Conservation (phyloP, 202 grass and related monocot genomes). For the Panicum virgatum region DNA sequence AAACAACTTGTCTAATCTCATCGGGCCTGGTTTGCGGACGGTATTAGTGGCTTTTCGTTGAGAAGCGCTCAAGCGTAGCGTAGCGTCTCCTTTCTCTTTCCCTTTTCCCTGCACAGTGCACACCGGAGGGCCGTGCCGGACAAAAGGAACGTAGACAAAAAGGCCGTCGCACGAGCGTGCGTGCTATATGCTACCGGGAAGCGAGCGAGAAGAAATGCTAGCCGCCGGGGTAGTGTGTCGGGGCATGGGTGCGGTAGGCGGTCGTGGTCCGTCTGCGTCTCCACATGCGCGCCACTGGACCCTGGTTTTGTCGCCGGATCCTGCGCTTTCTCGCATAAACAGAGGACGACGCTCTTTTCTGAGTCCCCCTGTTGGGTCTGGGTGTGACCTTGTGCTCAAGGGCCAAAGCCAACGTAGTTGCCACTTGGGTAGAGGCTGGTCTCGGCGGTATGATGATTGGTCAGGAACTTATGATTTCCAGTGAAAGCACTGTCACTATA, state of each 20-base stretch:
- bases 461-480: neutral
- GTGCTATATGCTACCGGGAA: neutral
- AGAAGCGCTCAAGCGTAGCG: too few species aligned
- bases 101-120: too few species aligned
- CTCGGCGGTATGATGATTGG: too few species aligned
- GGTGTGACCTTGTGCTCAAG: neutral
- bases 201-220: neutral
- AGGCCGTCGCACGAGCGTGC: neutral
- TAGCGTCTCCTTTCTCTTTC: too few species aligned
- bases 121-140: too few species aligned
- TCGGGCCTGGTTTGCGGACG: too few species aligned
- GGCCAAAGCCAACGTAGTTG: too few species aligned
- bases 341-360: neutral
- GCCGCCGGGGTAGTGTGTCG: too few species aligned
- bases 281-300: slow-evolving; percentile 25
- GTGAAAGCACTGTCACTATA: neutral
- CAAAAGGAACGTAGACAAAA: slow-evolving; percentile 9
- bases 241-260: neutral
- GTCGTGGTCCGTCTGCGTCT: neutral
- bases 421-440: too few species aligned
- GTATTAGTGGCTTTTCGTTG: too few species aligned
- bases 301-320: too few species aligned
- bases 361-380: neutral
- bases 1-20: neutral
- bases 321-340: neutral